Percentiles rank a stretch among this genome's conserved stretches.
phyloP scores from a whole-genome alignment of 1,139 yeast genomes.

The Debaryomyces fabryi region DNA sequence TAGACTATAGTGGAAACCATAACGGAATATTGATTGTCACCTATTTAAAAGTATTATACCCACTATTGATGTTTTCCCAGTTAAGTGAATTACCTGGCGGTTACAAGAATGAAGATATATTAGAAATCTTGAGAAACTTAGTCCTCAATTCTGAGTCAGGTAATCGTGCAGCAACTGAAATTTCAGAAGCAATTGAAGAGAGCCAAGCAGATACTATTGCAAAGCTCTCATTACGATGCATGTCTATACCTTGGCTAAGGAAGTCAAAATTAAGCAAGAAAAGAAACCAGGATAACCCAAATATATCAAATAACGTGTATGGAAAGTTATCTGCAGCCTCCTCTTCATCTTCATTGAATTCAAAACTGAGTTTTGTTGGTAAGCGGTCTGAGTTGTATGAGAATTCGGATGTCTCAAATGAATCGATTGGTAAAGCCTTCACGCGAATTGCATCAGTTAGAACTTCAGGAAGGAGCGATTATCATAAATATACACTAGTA shows the following conservation, averaged over 20 bases:
- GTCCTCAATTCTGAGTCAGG: constrained; percentile 26
- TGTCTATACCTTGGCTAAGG: constrained; percentile 59
- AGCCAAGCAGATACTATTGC: constrained; percentile 47
- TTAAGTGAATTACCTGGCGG: constrained; percentile 46
- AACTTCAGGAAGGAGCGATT: constrained; percentile 39
- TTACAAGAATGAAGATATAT: constrained; percentile 62
- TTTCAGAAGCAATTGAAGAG: constrained; percentile 16
- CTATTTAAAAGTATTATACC: constrained; percentile 74
- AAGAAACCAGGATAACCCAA: background rate
- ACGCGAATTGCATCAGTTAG: constrained; percentile 44
- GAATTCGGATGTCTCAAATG: constrained; percentile 20
- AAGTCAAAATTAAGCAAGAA: constrained; percentile 2
- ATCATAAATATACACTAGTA: constrained; percentile 37
- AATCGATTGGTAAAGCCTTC: constrained; percentile 30
- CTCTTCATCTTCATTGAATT: constrained; percentile 10
- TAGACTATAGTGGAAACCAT: constrained; percentile 55
- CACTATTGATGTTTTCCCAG: constrained; percentile 69
- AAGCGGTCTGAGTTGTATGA: constrained; percentile 8
- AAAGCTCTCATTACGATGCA: constrained; percentile 64
- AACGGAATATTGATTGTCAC: constrained; percentile 62
- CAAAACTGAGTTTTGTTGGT: constrained; percentile 9
- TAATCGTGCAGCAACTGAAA: constrained; percentile 1
- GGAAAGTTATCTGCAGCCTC: constrained; percentile 7
- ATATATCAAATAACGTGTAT: background rate
- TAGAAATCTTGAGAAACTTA: constrained; percentile 53